A percentile compares a stretch with the other conserved stretches of the same genome.
Evolutionary conservation across 1,139 yeast genomes (phyloP).

Genomic region (Hemisphaericaspora lyxosophila): DNA sequence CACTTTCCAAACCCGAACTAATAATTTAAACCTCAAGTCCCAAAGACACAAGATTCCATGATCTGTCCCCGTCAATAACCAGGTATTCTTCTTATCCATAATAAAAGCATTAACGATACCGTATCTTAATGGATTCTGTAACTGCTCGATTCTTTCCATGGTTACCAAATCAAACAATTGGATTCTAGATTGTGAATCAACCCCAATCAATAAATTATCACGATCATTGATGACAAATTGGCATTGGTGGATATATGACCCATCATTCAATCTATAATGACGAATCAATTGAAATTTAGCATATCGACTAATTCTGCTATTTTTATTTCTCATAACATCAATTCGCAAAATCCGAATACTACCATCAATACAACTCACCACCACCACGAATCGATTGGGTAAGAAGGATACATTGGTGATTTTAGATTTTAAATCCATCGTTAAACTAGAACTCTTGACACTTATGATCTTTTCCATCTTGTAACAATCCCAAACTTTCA

Average conservation of each 20-base stretch:
- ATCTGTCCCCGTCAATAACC: slow-evolving; percentile 75
- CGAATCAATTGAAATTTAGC: slow-evolving; percentile 44
- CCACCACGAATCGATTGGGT: slow-evolving; percentile 62
- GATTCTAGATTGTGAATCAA: slow-evolving; percentile 57
- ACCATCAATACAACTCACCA: slow-evolving; percentile 69
- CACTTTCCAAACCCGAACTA: slow-evolving; percentile 58
- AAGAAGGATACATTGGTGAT: slow-evolving; percentile 54
- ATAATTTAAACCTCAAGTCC: slow-evolving; percentile 71
- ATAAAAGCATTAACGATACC: slow-evolving; percentile 67
- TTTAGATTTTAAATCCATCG: slow-evolving; percentile 47
- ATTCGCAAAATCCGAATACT: slow-evolving; percentile 56
- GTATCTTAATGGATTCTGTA: slow-evolving; percentile 59
- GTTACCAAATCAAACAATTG: slow-evolving; percentile 59
- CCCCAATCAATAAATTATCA: slow-evolving; percentile 37
- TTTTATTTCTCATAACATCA: slow-evolving; percentile 42
- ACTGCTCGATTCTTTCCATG: slow-evolving; percentile 43
- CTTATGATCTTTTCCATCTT: slow-evolving; percentile 66
- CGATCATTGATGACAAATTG: slow-evolving; percentile 28
- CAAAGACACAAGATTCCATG: slow-evolving; percentile 74
- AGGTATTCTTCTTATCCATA: slow-evolving; percentile 48
- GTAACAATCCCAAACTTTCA: slow-evolving; percentile 77
- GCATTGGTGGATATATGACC: slow-evolving; percentile 47
- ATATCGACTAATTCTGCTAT: slow-evolving; percentile 32
- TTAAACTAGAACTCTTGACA: slow-evolving; percentile 52
- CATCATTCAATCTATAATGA: slow-evolving; percentile 32